Evolutionary conservation across 2,329 filamentous ascomycete species (phyloP), one percentile per base, ranked within the genome.

Genomic region (Aureobasidium sp.): DNA sequence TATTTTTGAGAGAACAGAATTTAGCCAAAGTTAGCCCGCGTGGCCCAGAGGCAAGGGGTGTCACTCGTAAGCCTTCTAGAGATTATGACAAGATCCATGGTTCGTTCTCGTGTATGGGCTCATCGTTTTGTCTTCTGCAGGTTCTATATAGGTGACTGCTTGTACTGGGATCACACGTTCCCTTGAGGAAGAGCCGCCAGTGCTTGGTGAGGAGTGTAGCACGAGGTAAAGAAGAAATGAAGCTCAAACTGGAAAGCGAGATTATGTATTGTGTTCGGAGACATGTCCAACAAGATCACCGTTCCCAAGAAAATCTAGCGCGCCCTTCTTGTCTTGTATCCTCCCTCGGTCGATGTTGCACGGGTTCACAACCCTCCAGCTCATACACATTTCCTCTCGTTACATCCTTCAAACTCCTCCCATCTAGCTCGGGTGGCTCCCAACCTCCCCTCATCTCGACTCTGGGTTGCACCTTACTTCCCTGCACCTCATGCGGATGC

Each of bases 351-450:
- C 12, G 5, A 17, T 26, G 26, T 7, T 24, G 43, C 43, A 43
- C 6, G 4, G 37, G 36, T 20, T 59, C 55, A 47, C 55, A 37
- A 2, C 55, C 55, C 20, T 59, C 20, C 12, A 59, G 17, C n/a
- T 59, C 55, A 13, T 32, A 59, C 5, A 59, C 20, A 12, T 32
- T 32, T 4, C 55, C 55, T n/a, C 55, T 26, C 7, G 41, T 27
- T 2, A 29, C 53, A 27, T 32, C 43, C 17, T 47, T 59, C 55
- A 59, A 17, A 27, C 20, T 27, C 36, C 43, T 39, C 5, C 56
- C 56, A 34, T 59, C 56, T 34, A 59, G 24, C 13, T 59, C 56
- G 13, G 56, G 56, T 5, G 56, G 56, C 24, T 59, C 56, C 56
- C 56, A 59, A 12, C 44, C 34, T 20, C 44, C 56, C 26, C 43